These are phyloP conservation scores for Hypoxylon rickii DNA, from an alignment of 495 filamentous ascomycete species.

Conservation along the genomic window DNA sequence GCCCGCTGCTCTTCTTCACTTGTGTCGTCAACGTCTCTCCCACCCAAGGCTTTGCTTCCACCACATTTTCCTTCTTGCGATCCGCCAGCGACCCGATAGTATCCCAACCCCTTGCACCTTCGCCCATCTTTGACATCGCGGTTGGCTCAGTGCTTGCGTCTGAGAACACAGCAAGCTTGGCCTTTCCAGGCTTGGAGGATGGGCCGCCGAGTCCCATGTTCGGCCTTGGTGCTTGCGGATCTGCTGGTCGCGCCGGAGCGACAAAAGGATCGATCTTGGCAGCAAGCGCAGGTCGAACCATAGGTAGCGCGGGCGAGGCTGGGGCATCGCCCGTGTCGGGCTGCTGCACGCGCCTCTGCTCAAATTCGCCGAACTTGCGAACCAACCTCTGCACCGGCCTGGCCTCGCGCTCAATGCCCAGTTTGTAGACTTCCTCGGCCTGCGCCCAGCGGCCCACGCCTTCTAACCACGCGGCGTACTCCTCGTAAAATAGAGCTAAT, in stretches of 20 bases:
- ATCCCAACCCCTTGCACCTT: constrained; percentile 78
- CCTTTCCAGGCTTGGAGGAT: constrained; percentile 63
- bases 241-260: constrained; percentile 48
- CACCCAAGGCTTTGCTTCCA: constrained; percentile 87
- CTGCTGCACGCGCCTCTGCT: constrained; percentile 69
- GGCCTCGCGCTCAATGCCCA: constrained; percentile 87
- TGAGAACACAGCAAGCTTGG: constrained; percentile 93
- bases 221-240: constrained; percentile 69
- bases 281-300: constrained; percentile 80
- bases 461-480: constrained; percentile 93
- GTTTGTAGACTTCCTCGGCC: constrained; percentile 88
- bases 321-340: constrained; percentile 66
- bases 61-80: constrained; percentile 88
- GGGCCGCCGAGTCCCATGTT: constrained; percentile 50
- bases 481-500: constrained; percentile 94
- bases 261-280: constrained; percentile 85
- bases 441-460: constrained; percentile 83
- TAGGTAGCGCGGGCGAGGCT: constrained; percentile 82
- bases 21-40: constrained; percentile 89
- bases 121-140: constrained; percentile 52
- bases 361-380: constrained; percentile 89
- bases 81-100: constrained; percentile 84
- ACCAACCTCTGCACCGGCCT: constrained; percentile 77
- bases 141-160: constrained; percentile 64
- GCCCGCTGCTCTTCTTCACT: constrained; percentile 70